Conservation (phyloP, 2,329 filamentous ascomycete genomes). For the Knufia fluminis region DNA sequence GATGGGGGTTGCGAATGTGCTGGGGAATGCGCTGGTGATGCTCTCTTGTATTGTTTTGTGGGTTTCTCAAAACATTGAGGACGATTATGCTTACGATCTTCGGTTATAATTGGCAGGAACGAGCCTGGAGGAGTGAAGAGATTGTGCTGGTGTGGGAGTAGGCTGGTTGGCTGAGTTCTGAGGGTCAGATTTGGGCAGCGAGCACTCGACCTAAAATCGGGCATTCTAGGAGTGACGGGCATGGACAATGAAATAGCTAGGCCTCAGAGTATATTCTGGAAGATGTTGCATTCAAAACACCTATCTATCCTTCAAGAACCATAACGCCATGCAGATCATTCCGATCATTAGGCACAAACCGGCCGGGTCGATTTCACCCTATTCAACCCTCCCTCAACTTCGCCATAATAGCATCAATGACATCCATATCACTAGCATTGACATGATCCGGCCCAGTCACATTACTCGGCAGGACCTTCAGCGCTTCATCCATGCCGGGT, state of each 20-base stretch:
- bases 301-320: too few species aligned
- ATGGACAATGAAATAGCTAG: too few species aligned
- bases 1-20: conserved; percentile 58
- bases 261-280: too few species aligned
- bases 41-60: conserved; percentile 57
- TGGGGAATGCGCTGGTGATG: conserved; percentile 58
- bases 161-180: too few species aligned
- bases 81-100: conserved; percentile 62
- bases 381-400: conserved; percentile 36
- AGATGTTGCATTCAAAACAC: too few species aligned
- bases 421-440: conserved; percentile 83
- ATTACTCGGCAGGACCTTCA: conserved; percentile 59
- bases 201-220: too few species aligned
- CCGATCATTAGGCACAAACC: not conserved
- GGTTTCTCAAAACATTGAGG: conserved; percentile 64
- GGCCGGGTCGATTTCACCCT: not conserved
- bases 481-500: conserved; percentile 54
- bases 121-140: not conserved
- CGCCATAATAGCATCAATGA: conserved; percentile 65
- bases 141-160: not conserved
- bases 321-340: too few species aligned
- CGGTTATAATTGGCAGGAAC: conserved; percentile 40
- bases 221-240: too few species aligned
- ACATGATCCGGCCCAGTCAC: conserved; percentile 51
- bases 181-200: too few species aligned